These are phyloP conservation scores for Cordyceps sp. DNA, from an alignment of 2,329 filamentous ascomycete genomes.

Conservation along the genomic window DNA sequence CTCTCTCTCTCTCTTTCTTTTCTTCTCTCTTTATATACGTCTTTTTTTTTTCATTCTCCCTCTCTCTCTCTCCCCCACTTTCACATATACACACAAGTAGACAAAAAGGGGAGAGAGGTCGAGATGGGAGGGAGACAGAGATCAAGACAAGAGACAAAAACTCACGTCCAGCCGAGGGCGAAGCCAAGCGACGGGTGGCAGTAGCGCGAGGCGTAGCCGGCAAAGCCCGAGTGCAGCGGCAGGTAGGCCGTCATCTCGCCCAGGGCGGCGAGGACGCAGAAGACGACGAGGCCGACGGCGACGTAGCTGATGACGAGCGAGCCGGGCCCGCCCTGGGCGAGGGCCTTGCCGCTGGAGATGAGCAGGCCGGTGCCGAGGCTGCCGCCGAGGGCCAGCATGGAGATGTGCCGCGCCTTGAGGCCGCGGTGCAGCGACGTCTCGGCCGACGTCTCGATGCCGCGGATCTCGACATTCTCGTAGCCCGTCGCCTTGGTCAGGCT, in stretches of 20 bases:
- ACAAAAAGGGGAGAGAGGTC: too few relatives aligned
- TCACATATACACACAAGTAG: too few relatives aligned
- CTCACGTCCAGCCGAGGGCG: constrained; percentile 54
- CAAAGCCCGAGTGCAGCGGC: constrained; percentile 63
- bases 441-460: constrained; percentile 30
- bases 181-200: constrained; percentile 71
- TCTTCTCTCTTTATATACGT: too few relatives aligned
- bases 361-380: constrained; percentile 61
- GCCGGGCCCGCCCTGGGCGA: constrained; percentile 39
- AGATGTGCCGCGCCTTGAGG: constrained; percentile 37
- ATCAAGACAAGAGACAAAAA: constrained; percentile 5
- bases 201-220: constrained; percentile 65
- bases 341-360: constrained; percentile 45
- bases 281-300: constrained; percentile 56
- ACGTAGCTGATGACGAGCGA: constrained; percentile 58
- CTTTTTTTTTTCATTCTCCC: too few relatives aligned
- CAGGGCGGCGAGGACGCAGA: constrained; percentile 64
- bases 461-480: too few relatives aligned
- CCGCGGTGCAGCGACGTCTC: constrained; percentile 33
- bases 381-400: constrained; percentile 54
- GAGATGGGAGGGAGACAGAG: neutral
- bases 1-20: too few relatives aligned
- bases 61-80: too few relatives aligned
- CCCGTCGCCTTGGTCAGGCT: too few relatives aligned
- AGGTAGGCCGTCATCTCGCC: constrained; percentile 79